Conservation (phyloP, 2,329 filamentous ascomycete species). For the Fusarium oligoseptatum region DNA sequence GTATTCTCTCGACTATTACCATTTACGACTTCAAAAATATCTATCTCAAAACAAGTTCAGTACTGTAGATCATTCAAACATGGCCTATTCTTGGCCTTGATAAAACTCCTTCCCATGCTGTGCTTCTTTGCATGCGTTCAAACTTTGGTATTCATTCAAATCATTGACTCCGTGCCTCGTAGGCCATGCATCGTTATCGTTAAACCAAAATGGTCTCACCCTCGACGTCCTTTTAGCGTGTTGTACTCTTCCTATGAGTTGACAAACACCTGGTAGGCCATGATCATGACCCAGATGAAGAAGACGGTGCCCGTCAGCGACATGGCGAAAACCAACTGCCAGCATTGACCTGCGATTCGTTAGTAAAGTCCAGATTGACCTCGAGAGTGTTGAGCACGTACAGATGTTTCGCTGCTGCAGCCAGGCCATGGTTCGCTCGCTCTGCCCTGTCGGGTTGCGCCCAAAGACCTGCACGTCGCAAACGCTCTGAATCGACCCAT, state of each 20-base stretch:
- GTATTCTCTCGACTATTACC: slow-evolving; percentile 10
- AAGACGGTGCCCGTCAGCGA: slow-evolving; percentile 71
- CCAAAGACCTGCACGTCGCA: slow-evolving; percentile 71
- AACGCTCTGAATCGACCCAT: slow-evolving; percentile 69
- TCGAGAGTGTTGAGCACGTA: slow-evolving; percentile 53
- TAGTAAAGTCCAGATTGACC: slow-evolving; percentile 18
- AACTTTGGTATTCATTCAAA: slow-evolving; percentile 22
- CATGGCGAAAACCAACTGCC: slow-evolving; percentile 75
- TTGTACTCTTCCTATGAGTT: slow-evolving; percentile 48
- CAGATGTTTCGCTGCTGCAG: slow-evolving; percentile 74
- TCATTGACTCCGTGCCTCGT: slow-evolving; percentile 33
- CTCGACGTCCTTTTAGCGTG: not conserved
- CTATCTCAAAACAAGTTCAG: not conserved
- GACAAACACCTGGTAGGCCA: slow-evolving; percentile 75
- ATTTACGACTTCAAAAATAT: not conserved
- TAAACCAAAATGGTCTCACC: slow-evolving; percentile 9
- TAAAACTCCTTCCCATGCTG: slow-evolving; percentile 26
- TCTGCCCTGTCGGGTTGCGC: slow-evolving; percentile 64
- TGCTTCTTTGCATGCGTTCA: not conserved
- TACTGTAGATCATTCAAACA: slow-evolving; percentile 14
- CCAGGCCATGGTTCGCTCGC: slow-evolving; percentile 70
- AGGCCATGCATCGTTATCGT: slow-evolving; percentile 40
- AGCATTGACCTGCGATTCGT: slow-evolving; percentile 65
- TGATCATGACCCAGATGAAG: slow-evolving; percentile 76
- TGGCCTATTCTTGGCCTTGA: slow-evolving; percentile 10